These are phyloP conservation scores for Pugionium cornutum DNA, from an alignment of 345 rosid species.

Conservation along the genomic window DNA sequence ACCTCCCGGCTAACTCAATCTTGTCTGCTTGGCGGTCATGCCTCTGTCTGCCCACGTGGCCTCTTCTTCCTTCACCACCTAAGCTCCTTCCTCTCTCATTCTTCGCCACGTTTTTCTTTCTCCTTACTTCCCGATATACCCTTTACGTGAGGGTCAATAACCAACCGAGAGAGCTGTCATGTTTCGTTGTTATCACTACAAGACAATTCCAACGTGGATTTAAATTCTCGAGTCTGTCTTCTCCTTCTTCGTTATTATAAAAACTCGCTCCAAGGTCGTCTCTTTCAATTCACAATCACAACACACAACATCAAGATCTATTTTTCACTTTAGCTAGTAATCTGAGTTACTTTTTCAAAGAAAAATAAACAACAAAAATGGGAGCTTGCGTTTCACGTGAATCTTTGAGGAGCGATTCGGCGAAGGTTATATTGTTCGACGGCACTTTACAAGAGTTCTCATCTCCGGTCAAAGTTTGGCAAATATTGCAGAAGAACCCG, in stretches of 20 bases:
- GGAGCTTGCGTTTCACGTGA: slow-evolving; percentile 91
- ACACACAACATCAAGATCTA: slow-evolving; percentile 11
- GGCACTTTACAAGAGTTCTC: slow-evolving; percentile 77
- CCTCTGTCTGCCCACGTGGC: slow-evolving; percentile 36
- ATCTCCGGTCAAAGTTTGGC: slow-evolving; percentile 77
- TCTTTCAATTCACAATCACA: too few species aligned
- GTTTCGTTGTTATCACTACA: too few species aligned
- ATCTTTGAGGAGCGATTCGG: slow-evolving; percentile 57
- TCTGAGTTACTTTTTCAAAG: background rate
- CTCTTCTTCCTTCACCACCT: slow-evolving; percentile 32
- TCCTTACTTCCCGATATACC: slow-evolving; percentile 21
- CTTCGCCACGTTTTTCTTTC: slow-evolving; percentile 32
- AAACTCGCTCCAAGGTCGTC: too few species aligned
- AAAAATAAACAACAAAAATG: slow-evolving; percentile 42
- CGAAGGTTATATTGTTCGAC: slow-evolving; percentile 70
- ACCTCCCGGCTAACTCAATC: slow-evolving; percentile 38
- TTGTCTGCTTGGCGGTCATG: slow-evolving; percentile 36
- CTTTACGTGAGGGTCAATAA: background rate
- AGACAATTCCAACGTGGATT: too few species aligned
- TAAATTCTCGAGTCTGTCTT: too few species aligned
- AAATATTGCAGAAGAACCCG: slow-evolving; percentile 61
- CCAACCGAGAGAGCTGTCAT: too few species aligned
- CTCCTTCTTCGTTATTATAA: too few species aligned
- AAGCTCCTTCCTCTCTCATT: slow-evolving; percentile 35
- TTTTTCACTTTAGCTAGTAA: background rate